phyloP scores from a whole-genome alignment of 108 stramenopile species.

The Halocafeteria seosinensis region DNA sequence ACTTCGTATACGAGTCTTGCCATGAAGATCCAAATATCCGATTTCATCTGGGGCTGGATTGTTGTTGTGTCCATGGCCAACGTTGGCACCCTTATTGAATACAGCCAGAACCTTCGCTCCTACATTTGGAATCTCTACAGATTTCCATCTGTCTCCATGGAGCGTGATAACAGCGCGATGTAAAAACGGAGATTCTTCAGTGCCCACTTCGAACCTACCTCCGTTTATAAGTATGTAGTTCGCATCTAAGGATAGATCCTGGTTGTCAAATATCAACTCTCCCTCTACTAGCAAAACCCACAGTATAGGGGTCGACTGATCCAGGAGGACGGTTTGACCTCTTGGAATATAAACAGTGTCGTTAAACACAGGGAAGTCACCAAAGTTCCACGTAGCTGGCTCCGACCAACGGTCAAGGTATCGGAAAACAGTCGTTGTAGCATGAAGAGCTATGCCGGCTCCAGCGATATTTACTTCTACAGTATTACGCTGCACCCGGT shows the following conservation, averaged over 20 bases:
- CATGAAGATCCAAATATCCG: conserved; percentile 12
- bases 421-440: neutral
- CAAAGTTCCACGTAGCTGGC: conserved; percentile 1
- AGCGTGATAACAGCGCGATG: conserved; percentile 18
- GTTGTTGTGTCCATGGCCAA: no score
- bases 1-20: neutral
- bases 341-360: conserved; percentile 17
- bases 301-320: conserved; percentile 5
- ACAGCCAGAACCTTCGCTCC: conserved; percentile 21
- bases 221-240: conserved; percentile 15
- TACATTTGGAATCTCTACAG: conserved; percentile 16
- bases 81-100: neutral
- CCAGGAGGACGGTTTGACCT: conserved; percentile 23
- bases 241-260: conserved; percentile 9
- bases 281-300: conserved; percentile 14
- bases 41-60: neutral
- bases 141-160: conserved; percentile 13
- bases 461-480: neutral
- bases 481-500: neutral
- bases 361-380: conserved; percentile 10
- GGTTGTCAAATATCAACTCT: conserved; percentile 11
- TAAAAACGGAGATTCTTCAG: conserved; percentile 15
- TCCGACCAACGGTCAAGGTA: conserved; percentile 14
- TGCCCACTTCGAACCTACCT: conserved; percentile 14
- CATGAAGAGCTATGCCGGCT: neutral